Evolutionary conservation across 148 eudicot genomes (phyloP).

Genomic region (Diospyros lotus): DNA sequence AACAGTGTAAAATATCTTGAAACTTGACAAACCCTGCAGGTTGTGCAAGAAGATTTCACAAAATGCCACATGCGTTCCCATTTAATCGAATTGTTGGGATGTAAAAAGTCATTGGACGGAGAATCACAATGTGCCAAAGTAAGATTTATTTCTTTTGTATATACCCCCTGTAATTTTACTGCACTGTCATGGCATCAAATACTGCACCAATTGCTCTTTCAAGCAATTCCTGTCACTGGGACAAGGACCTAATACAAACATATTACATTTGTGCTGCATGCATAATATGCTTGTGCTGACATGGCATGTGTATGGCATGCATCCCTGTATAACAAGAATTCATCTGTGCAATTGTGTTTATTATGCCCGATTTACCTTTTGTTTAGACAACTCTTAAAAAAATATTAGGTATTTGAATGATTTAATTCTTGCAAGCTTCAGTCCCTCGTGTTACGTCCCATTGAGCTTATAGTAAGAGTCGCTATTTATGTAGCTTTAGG

Average conservation of each 20-base stretch:
- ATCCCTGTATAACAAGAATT: neutral
- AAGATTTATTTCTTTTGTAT: slow-evolving; percentile 14
- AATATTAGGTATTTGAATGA: neutral
- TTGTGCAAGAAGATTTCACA: slow-evolving; percentile 85
- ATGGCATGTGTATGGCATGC: neutral
- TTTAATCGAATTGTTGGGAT: slow-evolving; percentile 49
- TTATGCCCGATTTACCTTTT: no score
- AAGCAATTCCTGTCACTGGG: neutral
- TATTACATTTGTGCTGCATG: neutral
- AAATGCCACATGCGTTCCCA: slow-evolving; percentile 71
- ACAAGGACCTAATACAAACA: neutral
- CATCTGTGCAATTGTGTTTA: neutral
- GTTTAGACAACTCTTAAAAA: neutral
- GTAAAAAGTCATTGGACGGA: slow-evolving; percentile 35
- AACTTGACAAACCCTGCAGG: slow-evolving; percentile 37
- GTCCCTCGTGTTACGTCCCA: neutral
- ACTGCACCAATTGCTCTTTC: neutral
- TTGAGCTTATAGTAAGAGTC: no score
- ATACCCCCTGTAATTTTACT: neutral
- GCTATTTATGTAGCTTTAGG: neutral
- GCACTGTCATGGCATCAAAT: neutral
- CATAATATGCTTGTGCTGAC: neutral
- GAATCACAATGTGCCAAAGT: slow-evolving; percentile 62
- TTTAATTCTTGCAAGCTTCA: neutral
- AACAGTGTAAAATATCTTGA: neutral